A percentile compares a stretch with the other conserved stretches of the same genome.
These are phyloP conservation scores for Amanita pallidorosea DNA, from an alignment of 768 basidiomycete genomes.

Conservation along the genomic window DNA sequence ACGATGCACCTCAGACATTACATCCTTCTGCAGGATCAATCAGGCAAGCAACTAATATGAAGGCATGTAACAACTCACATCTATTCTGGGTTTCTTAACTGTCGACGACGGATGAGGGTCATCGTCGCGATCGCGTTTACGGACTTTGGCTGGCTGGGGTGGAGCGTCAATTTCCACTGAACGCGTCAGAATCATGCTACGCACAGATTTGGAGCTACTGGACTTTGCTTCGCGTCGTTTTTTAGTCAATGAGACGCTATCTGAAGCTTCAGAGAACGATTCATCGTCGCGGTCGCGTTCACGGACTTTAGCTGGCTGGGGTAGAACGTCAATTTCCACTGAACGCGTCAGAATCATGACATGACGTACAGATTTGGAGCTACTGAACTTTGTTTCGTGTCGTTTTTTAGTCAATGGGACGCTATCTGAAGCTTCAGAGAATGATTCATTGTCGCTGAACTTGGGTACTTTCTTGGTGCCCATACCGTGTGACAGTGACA, in stretches of 20 bases:
- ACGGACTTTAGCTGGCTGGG: neutral
- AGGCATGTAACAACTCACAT: neutral
- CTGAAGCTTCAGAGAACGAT: neutral
- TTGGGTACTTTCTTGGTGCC: neutral
- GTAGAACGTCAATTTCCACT: neutral
- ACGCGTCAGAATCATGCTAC: neutral
- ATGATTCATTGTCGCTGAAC: conserved; percentile 1
- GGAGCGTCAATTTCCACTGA: neutral
- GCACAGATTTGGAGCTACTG: neutral
- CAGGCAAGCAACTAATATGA: neutral
- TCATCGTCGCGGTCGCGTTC: conserved; percentile 6
- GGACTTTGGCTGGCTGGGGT: neutral
- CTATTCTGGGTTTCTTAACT: conserved; percentile 1
- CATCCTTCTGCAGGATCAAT: neutral
- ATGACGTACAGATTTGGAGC: neutral
- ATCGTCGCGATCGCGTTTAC: conserved; percentile 6
- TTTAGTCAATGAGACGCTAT: neutral
- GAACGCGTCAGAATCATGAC: neutral
- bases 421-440: neutral
- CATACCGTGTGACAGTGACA: neutral
- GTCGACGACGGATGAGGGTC: neutral
- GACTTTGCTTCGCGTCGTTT: neutral
- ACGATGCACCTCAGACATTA: neutral
- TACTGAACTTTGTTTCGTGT: neutral
- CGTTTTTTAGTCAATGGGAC: neutral